Percentiles rank a stretch among this genome's conserved stretches.
phyloP scores from a whole-genome alignment of 2,329 filamentous ascomycete species.

The Westerdykella sp. region DNA sequence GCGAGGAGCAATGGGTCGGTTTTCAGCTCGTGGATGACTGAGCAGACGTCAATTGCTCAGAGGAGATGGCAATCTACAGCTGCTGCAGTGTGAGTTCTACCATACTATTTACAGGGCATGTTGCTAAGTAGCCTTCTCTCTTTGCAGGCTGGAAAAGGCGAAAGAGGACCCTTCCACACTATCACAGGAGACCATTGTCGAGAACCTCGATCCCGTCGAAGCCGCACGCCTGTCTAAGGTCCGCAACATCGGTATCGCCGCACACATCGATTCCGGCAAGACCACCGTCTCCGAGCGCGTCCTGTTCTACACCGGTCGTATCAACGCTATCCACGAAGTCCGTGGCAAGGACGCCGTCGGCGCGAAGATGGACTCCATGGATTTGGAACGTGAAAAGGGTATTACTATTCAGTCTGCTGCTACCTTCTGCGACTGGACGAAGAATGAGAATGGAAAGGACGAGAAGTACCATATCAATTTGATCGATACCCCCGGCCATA shows the following conservation, averaged over 20 bases:
- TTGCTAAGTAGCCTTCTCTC: not conserved
- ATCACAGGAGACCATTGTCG: conserved; percentile 61
- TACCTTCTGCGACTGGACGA: conserved; percentile 95
- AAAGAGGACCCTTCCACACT: conserved; percentile 51
- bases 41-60: conserved; percentile 17
- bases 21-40: conserved; percentile 25
- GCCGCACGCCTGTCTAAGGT: conserved; percentile 70
- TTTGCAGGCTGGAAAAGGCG: conserved; percentile 46
- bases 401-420: conserved; percentile 98
- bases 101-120: not conserved
- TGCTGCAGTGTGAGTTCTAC: conserved; percentile 32
- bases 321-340: conserved; percentile 95
- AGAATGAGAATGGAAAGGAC: conserved; percentile 69
- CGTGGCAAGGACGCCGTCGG: conserved; percentile 90
- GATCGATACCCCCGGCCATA: conserved; percentile 97
- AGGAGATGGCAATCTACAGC: conserved; percentile 34
- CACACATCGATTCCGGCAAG: conserved; percentile 98
- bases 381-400: conserved; percentile 94
- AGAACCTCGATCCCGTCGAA: conserved; percentile 76
- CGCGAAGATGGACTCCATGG: conserved; percentile 99
- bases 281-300: conserved; percentile 95
- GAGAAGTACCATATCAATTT: conserved; percentile 96
- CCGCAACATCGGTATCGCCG: conserved; percentile 96
- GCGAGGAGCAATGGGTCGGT: conserved; percentile 23
- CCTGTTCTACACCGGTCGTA: conserved; percentile 95